These are phyloP conservation scores for Colletotrichum truncatum DNA, from an alignment of 2,329 filamentous ascomycete species.

Conservation along the genomic window DNA sequence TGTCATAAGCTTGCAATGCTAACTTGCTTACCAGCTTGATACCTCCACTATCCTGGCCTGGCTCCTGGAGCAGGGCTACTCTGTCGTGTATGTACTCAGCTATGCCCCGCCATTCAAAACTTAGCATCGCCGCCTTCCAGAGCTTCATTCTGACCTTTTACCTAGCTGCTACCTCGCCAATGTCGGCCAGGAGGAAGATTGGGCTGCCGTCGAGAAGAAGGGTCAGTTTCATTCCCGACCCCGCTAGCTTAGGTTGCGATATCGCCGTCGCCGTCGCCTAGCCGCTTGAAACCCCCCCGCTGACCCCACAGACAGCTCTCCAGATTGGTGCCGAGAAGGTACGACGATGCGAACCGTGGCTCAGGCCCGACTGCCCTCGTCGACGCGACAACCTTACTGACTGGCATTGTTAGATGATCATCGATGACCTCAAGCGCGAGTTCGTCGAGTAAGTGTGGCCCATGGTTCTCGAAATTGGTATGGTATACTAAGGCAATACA, in stretches of 20 bases:
- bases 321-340: constrained; percentile 31
- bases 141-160: background rate
- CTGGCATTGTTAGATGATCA: constrained; percentile 47
- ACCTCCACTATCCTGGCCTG: constrained; percentile 29
- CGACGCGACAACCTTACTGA: background rate
- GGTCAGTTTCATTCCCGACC: constrained; percentile 45
- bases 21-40: constrained; percentile 9
- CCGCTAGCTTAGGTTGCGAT: background rate
- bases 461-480: background rate
- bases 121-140: background rate
- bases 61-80: constrained; percentile 22
- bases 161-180: constrained; percentile 62
- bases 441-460: constrained; percentile 65
- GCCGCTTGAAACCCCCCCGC: background rate
- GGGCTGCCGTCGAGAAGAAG: constrained; percentile 74
- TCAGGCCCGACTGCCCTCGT: background rate
- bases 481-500: background rate
- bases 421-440: constrained; percentile 72
- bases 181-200: constrained; percentile 78
- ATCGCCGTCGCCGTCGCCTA: too few species aligned
- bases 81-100: constrained; percentile 17
- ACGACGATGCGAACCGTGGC: background rate
- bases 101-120: background rate
- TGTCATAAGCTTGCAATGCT: background rate
- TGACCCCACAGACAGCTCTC: constrained; percentile 17